phyloP scores from a whole-genome alignment of 495 filamentous ascomycete genomes.

The Lichenothelia convexa region DNA sequence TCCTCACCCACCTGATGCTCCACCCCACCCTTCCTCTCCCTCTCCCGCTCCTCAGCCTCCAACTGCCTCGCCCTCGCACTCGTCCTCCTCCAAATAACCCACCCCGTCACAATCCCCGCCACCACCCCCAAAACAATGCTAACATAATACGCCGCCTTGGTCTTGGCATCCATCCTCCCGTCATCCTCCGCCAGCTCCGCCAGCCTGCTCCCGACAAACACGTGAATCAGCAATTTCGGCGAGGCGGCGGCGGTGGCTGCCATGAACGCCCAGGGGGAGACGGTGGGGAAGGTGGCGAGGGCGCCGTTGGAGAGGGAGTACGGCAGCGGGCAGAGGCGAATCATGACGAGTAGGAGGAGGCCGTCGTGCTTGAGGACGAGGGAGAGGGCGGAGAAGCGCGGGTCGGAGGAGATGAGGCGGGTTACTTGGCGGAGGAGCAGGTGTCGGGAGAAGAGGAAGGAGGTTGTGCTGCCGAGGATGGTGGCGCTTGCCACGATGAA shows the following conservation, averaged over 20 bases:
- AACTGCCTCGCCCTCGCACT: constrained; percentile 68
- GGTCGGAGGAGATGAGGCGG: constrained; percentile 61
- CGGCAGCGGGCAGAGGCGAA: constrained; percentile 82
- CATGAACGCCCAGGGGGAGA: constrained; percentile 56
- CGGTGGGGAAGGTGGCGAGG: constrained; percentile 79
- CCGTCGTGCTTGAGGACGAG: constrained; percentile 65
- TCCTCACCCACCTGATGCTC: constrained; percentile 2
- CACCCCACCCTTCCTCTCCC: constrained; percentile 7
- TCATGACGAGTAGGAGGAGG: constrained; percentile 76
- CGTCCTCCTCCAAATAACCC: constrained; percentile 68
- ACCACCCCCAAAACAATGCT: constrained; percentile 55
- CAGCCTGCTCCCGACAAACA: constrained; percentile 73
- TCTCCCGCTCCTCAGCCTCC: constrained; percentile 50
- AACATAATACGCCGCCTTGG: constrained; percentile 58
- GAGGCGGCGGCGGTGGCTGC: constrained; percentile 58
- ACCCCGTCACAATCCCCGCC: constrained; percentile 59
- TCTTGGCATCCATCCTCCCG: constrained; percentile 44
- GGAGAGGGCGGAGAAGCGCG: constrained; percentile 51
- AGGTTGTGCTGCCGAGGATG: constrained; percentile 52
- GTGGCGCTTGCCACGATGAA: constrained; percentile 65
- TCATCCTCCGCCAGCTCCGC: constrained; percentile 46
- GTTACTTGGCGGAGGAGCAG: constrained; percentile 62
- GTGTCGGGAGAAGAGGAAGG: constrained; percentile 64
- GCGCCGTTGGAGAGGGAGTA: constrained; percentile 91
- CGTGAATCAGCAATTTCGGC: constrained; percentile 78